Evolutionary conservation across 306 rosid species (phyloP).

Genomic region (Rubus idaeus): DNA sequence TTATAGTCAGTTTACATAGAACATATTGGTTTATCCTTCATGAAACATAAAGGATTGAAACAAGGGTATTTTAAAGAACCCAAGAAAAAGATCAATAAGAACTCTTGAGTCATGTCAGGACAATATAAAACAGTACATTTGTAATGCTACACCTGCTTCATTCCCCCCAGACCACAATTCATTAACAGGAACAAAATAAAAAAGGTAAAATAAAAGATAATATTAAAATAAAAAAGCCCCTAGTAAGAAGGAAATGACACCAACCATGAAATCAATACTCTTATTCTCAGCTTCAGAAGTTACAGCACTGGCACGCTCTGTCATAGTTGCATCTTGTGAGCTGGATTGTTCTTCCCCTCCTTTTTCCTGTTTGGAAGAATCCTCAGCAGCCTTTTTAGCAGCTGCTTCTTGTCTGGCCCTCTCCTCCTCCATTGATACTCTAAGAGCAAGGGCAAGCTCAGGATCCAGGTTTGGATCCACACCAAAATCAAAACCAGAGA

Average conservation of each 20-base stretch:
- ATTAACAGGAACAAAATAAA: background rate
- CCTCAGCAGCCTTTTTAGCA: slow-evolving; percentile 96
- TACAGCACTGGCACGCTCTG: slow-evolving; percentile 57
- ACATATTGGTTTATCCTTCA: background rate
- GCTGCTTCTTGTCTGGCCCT: slow-evolving; percentile 99
- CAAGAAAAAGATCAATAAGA: slow-evolving; percentile 5
- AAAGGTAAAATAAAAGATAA: no score
- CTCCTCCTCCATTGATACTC: slow-evolving; percentile 99
- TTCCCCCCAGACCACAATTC: background rate
- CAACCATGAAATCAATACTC: slow-evolving; percentile 62
- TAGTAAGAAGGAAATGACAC: slow-evolving; percentile 10
- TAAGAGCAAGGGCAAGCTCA: slow-evolving; percentile 96
- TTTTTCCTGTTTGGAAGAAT: slow-evolving; percentile 70
- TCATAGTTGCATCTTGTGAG: slow-evolving; percentile 88
- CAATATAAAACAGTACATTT: background rate
- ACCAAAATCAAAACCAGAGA: slow-evolving; percentile 92
- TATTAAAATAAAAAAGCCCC: background rate
- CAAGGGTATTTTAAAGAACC: background rate
- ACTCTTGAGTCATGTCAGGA: background rate
- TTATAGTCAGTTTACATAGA: slow-evolving; percentile 1
- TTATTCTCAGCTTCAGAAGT: slow-evolving; percentile 70
- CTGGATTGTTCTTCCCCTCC: slow-evolving; percentile 68
- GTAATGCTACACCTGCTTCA: background rate
- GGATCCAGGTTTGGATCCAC: slow-evolving; percentile 99
- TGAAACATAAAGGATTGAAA: background rate